A percentile compares a stretch with the other conserved stretches of the same genome.
phyloP scores from a whole-genome alignment of 345 rosid genomes.

The Gossypium rotundifolium region DNA sequence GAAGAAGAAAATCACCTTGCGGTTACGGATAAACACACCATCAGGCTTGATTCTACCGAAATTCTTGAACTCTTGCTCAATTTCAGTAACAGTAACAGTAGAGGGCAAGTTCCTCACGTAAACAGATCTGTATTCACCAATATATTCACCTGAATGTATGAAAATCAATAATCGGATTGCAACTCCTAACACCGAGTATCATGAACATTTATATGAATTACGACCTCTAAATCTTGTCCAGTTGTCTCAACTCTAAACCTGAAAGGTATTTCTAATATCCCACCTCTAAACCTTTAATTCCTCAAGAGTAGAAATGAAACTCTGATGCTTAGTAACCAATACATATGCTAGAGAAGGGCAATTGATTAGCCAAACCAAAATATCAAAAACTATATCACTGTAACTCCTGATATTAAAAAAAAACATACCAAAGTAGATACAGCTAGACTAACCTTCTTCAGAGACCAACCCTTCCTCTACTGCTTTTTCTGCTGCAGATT shows the following conservation, averaged over 20 bases:
- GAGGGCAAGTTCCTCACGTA: conserved; percentile 96
- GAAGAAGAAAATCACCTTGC: conserved; percentile 47
- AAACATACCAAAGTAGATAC: not conserved
- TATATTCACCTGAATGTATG: conserved; percentile 54
- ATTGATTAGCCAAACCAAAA: conserved; percentile 1
- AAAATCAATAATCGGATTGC: conserved; percentile 20
- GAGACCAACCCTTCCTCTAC: conserved; percentile 39
- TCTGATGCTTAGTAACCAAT: not conserved
- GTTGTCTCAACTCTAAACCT: conserved; percentile 3
- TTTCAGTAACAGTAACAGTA: conserved; percentile 64
- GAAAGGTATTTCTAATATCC: not conserved
- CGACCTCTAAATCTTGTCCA: not conserved
- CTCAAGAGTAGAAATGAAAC: not conserved
- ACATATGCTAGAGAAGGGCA: not conserved
- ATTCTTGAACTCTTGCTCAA: conserved; percentile 76
- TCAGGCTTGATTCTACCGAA: conserved; percentile 85
- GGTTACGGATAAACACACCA: conserved; percentile 79
- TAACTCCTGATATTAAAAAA: conserved; percentile 5
- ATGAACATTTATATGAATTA: conserved; percentile 3
- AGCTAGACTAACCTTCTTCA: conserved; percentile 58
- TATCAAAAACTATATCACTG: not conserved
- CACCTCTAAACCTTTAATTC: not conserved
- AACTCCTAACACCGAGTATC: not conserved
- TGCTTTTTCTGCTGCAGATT: conserved; percentile 37
- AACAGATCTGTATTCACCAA: conserved; percentile 57